Evolutionary conservation across 2,329 filamentous ascomycete genomes (phyloP), one percentile per base, ranked within the genome.

Genomic region (Chaetomium strumarium): DNA sequence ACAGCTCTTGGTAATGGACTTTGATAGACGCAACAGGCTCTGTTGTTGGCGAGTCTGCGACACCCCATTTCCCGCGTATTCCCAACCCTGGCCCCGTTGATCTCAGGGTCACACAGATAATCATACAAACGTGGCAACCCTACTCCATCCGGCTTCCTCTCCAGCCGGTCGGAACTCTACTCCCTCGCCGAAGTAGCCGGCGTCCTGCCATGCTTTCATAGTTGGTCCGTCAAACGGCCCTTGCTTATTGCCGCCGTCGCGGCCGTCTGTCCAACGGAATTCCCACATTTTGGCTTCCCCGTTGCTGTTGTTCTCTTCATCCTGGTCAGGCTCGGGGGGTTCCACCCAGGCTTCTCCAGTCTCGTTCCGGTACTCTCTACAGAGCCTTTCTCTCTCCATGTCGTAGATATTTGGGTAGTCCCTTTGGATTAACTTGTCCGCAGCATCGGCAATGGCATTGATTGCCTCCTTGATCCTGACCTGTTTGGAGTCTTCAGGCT

Each of bases 321-420:
- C 64, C 38, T 64, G 63, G 41, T 68, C 63, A 39, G 61, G 64
- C 40, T 49, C 42, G 1, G 51, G 49, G 5, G 63, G 74, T 58
- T 81, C 74, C 17, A 70, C 68, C 93, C 93, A 99, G 9, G 86
- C 81, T 62, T 96, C 90, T 33, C 91, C 91, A 0, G 90, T 90
- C 68, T 96, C 91, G 46, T 84, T 83, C 58, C 80, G 80, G 68
- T 90, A 97, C 66, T 92, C 86, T 33, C 93, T 79, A 49, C 91
- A 82, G 29, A 99, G 78, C 55, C 86, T 69, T 69, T 97, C 93
- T 52, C 91, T 80, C 66, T 95, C 89, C 41, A 85, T 79, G 53
- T 97, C 90, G 70, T 97, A 99, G 46, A 97, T 85, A n/a, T 97
- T 90, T 2, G 84, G 81, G 58, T 92, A 83, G 17, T 91, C 91